A percentile compares a stretch with the other conserved stretches of the same genome.
phyloP scores from a whole-genome alignment of 306 rosid species.

The Begonia loranthoides region DNA sequence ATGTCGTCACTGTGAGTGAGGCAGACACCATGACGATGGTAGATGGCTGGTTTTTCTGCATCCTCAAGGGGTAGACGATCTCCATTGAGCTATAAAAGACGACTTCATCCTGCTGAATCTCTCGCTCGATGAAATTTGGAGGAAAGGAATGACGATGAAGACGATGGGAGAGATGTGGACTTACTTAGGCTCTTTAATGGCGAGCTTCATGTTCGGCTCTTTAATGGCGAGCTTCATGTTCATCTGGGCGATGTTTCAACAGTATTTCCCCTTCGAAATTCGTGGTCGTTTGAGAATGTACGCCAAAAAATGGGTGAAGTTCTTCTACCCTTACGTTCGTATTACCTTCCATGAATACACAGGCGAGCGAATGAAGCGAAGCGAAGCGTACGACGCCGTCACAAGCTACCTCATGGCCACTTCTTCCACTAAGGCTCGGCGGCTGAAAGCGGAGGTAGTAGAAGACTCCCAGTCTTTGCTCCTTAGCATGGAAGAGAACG shows the following conservation, averaged over 20 bases:
- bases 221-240: slow-evolving; percentile 21
- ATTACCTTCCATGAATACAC: slow-evolving; percentile 31
- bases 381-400: too few species aligned
- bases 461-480: too few species aligned
- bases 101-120: neutral
- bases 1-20: too few species aligned
- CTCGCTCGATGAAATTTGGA: neutral
- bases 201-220: too few species aligned
- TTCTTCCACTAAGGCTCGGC: too few species aligned
- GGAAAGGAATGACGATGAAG: neutral
- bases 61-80: too few species aligned
- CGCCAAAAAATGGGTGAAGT: slow-evolving; percentile 3
- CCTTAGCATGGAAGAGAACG: slow-evolving; percentile 37
- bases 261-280: slow-evolving; percentile 21
- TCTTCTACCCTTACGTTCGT: slow-evolving; percentile 33
- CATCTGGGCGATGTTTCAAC: slow-evolving; percentile 14
- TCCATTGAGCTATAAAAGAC: too few species aligned
- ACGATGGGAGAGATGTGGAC: slow-evolving; percentile 16
- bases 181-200: too few species aligned
- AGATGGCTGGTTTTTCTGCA: neutral
- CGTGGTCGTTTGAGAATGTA: slow-evolving; percentile 7
- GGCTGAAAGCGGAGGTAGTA: too few species aligned
- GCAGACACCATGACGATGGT: too few species aligned
- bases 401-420: too few species aligned
- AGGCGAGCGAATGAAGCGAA: too few species aligned